Evolutionary conservation across 306 rosid species (phyloP).

Genomic region (Rosa persica): DNA sequence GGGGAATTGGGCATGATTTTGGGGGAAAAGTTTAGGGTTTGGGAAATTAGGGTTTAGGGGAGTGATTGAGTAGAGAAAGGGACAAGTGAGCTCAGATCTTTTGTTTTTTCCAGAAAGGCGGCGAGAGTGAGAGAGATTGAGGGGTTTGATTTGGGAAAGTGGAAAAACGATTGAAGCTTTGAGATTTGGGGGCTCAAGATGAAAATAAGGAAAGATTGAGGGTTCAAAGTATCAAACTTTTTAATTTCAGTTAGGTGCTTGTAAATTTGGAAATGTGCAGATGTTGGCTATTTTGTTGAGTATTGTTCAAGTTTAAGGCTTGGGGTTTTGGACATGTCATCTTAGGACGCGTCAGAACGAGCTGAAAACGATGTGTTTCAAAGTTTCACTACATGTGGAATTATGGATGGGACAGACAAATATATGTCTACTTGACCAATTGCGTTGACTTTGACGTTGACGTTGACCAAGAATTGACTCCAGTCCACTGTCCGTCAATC

Average conservation of each 20-base stretch:
- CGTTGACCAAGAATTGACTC: background rate
- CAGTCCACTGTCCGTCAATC: background rate
- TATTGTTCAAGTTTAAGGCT: background rate
- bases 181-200: background rate
- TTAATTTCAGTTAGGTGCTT: background rate
- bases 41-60: constrained; percentile 23
- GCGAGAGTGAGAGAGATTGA: background rate
- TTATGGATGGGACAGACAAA: background rate
- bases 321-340: background rate
- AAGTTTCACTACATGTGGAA: background rate
- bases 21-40: constrained; percentile 20
- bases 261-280: background rate
- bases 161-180: constrained; percentile 9
- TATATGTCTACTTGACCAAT: background rate
- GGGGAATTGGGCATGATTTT: constrained; percentile 31
- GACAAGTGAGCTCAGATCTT: constrained; percentile 1
- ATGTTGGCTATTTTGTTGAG: background rate
- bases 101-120: background rate
- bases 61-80: background rate
- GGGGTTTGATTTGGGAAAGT: constrained; percentile 7
- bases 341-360: background rate
- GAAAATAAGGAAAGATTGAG: background rate
- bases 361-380: background rate
- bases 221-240: background rate
- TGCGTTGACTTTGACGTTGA: constrained; percentile 7